Conservation (phyloP, 495 filamentous ascomycete genomes). For the Clohesyomyces aquaticus region DNA sequence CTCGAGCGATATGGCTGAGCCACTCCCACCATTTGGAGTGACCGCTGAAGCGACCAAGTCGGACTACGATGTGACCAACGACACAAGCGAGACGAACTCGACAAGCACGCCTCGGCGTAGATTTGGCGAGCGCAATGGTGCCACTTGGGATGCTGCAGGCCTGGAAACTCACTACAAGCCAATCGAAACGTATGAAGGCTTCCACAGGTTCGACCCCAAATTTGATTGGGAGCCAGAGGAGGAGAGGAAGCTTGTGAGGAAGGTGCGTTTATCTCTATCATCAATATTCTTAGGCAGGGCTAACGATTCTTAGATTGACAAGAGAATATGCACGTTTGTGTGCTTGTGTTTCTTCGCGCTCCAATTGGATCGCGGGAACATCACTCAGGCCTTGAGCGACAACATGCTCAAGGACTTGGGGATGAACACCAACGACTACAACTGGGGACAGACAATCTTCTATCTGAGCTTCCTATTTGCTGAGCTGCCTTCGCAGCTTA, state of each 20-base stretch:
- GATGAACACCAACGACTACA: slow-evolving; percentile 75
- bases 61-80: slow-evolving; percentile 17
- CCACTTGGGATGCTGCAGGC: slow-evolving; percentile 37
- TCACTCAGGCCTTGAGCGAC: slow-evolving; percentile 71
- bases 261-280: slow-evolving; percentile 50
- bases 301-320: slow-evolving; percentile 53
- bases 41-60: background rate
- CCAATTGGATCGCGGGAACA: slow-evolving; percentile 78
- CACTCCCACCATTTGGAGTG: background rate
- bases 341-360: slow-evolving; percentile 84
- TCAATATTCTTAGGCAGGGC: background rate
- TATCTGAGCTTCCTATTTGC: slow-evolving; percentile 66
- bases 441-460: slow-evolving; percentile 76
- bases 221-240: slow-evolving; percentile 72
- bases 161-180: slow-evolving; percentile 53
- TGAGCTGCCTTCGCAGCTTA: slow-evolving; percentile 73
- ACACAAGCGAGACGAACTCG: slow-evolving; percentile 15
- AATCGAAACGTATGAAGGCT: slow-evolving; percentile 65
- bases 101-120: background rate
- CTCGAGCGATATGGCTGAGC: slow-evolving; percentile 6
- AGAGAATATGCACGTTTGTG: slow-evolving; percentile 63
- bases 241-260: slow-evolving; percentile 68
- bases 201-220: slow-evolving; percentile 75
- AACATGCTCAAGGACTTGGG: slow-evolving; percentile 66
- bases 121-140: slow-evolving; percentile 7